Base-by-base conservation (phyloP, 208 protist genomes). In the Leishmania martiniquensis region DNA sequence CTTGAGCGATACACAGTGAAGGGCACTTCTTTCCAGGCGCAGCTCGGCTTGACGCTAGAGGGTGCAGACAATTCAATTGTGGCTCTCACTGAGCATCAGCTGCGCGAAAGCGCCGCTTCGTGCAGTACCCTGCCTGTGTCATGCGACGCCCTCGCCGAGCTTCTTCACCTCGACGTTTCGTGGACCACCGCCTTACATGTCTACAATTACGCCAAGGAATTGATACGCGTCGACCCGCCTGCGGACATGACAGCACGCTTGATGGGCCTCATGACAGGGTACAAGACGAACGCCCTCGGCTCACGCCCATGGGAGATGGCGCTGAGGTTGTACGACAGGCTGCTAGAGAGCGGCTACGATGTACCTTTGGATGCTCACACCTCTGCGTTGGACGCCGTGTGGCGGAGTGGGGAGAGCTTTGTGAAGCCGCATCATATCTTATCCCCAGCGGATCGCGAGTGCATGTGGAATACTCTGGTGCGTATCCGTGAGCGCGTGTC, bases 241-340 rank as follows among this genome's bases (percentile, higher is more conserved):
- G 76, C 85, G 4, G 86, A 89, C 67, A 93, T 97, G 93, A 85
- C 82, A 25, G 82, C 93, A 62, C 87, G 91, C 1, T 62, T 97
- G 17, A 88, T 92, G 87, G 84, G 85, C 1, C 84, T 97, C 39
- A 93, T 95, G 93, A 95, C 89, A 12, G 89, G 91, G 5, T 95
- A 95, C 81, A 77, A 75, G 39, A 93, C 81, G 22, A 89, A 90
- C 52, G 81, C 83, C 34, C 63, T 95, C 22, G 93, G 93, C 55
- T 93, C 90, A 25, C 84, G 93, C 1, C 91, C 93, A 55, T 97
- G 93, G 91, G 12, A 15, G 65, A 29, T 49, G 68, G 93, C 93
- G 49, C 77, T 94, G 45, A 29, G 65, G 59, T 60, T 97, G 47
- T 97, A 97, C 85, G 69, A 86, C 29, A 0, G 70, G 25, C 77